Conservation (phyloP, 352 stramenopile genomes). For the Aphanomyces euteiches region DNA sequence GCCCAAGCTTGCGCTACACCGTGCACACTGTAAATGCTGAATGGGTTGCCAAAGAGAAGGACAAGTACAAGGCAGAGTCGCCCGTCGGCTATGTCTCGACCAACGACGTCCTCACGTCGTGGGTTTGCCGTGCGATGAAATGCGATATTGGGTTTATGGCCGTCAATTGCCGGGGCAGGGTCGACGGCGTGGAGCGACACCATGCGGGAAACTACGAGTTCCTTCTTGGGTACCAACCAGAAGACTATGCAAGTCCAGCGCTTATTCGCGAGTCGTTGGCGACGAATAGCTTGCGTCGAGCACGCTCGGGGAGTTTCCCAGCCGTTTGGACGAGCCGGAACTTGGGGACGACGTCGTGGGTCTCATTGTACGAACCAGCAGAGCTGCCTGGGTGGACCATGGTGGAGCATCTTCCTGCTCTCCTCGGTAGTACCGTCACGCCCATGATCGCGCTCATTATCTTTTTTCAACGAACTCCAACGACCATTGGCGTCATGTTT, state of each 20-base stretch:
- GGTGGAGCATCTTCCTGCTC: too few relatives aligned
- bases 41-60: background rate
- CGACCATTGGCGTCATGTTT: too few relatives aligned
- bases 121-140: background rate
- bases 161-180: background rate
- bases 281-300: background rate
- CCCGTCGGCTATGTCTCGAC: background rate
- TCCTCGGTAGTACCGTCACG: too few relatives aligned
- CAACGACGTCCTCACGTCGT: background rate
- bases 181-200: background rate
- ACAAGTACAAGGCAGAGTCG: background rate
- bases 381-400: background rate
- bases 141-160: background rate
- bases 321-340: background rate
- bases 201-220: background rate
- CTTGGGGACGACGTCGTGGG: background rate
- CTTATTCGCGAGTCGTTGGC: constrained; percentile 7
- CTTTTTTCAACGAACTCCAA: background rate
- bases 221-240: background rate
- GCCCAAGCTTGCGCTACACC: background rate
- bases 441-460: background rate
- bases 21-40: background rate
- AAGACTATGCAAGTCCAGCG: background rate
- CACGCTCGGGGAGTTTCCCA: background rate
- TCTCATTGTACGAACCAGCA: background rate